Conservation (phyloP, 495 filamentous ascomycete species). For the Copromyces sp. region DNA sequence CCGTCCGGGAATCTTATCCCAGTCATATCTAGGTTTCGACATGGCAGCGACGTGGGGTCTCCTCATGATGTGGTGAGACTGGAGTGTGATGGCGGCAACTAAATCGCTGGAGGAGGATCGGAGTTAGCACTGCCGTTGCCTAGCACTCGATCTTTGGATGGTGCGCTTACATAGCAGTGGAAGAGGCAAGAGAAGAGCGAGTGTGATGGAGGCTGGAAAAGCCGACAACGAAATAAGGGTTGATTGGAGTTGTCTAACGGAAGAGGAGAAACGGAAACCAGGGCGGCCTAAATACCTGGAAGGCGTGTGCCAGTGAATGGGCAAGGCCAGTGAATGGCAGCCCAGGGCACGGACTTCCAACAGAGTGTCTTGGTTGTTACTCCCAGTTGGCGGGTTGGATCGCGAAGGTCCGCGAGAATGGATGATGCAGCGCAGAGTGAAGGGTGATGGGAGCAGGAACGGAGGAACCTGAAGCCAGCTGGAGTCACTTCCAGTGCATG, state of each 20-base stretch:
- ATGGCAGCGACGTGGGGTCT: not conserved
- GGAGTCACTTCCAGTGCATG: not conserved
- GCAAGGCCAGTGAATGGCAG: too few relatives aligned
- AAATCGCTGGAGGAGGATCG: not conserved
- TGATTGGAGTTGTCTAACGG: too few relatives aligned
- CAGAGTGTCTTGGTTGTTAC: not conserved
- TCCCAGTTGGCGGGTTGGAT: not conserved
- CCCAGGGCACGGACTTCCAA: too few relatives aligned
- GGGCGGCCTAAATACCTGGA: too few relatives aligned
- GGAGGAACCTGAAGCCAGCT: too few relatives aligned
- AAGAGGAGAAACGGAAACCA: too few relatives aligned
- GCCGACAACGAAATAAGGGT: too few relatives aligned
- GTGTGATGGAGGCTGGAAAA: too few relatives aligned
- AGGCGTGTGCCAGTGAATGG: too few relatives aligned
- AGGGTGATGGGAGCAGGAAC: not conserved
- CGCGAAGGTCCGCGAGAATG: not conserved
- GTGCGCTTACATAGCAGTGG: not conserved
- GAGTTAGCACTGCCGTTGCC: not conserved
- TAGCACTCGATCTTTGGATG: not conserved
- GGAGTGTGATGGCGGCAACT: not conserved
- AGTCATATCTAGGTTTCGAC: too few relatives aligned
- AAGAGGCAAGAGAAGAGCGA: not conserved
- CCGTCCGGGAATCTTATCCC: too few relatives aligned
- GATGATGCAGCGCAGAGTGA: not conserved
- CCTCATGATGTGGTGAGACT: not conserved